A percentile compares a stretch with the other conserved stretches of the same genome.
Evolutionary conservation across 1,284 basidiomycete genomes (phyloP).

Genomic region (Microbotryum saponariae): DNA sequence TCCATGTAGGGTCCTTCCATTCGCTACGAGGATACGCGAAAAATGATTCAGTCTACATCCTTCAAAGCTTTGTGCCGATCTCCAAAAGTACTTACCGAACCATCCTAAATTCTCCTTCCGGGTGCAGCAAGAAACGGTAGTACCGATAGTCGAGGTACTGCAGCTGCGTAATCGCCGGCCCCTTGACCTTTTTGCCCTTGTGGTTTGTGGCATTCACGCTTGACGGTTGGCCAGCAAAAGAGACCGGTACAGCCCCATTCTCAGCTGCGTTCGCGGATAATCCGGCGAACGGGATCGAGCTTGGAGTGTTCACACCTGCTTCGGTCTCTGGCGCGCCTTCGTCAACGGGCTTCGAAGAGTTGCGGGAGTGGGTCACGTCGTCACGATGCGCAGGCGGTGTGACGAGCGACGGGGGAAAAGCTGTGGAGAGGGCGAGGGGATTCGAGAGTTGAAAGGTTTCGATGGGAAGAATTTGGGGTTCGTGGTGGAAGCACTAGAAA

Average conservation of each 20-base stretch:
- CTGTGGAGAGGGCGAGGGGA: constrained; percentile 55
- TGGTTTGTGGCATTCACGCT: background rate
- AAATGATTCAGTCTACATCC: constrained; percentile 5
- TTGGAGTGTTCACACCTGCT: constrained; percentile 39
- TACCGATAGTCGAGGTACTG: constrained; percentile 60
- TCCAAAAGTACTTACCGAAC: constrained; percentile 52
- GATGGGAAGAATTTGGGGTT: constrained; percentile 68
- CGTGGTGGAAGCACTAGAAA: constrained; percentile 65
- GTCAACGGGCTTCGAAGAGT: constrained; percentile 13
- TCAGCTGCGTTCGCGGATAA: background rate
- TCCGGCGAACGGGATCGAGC: constrained; percentile 29
- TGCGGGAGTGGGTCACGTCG: constrained; percentile 17
- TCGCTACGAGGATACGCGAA: constrained; percentile 51
- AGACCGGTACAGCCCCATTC: background rate
- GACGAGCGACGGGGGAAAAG: constrained; percentile 51
- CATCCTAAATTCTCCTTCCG: constrained; percentile 74
- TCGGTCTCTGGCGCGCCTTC: constrained; percentile 38
- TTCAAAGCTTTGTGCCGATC: background rate
- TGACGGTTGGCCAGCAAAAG: background rate
- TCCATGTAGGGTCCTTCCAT: constrained; percentile 84
- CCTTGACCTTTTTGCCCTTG: constrained; percentile 18
- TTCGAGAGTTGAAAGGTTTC: constrained; percentile 64
- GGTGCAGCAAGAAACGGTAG: constrained; percentile 81
- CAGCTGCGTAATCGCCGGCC: constrained; percentile 38
- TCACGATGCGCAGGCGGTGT: constrained; percentile 29